Base-by-base conservation (phyloP, 2,329 filamentous ascomycete genomes). In the Grosmannia serpens region DNA sequence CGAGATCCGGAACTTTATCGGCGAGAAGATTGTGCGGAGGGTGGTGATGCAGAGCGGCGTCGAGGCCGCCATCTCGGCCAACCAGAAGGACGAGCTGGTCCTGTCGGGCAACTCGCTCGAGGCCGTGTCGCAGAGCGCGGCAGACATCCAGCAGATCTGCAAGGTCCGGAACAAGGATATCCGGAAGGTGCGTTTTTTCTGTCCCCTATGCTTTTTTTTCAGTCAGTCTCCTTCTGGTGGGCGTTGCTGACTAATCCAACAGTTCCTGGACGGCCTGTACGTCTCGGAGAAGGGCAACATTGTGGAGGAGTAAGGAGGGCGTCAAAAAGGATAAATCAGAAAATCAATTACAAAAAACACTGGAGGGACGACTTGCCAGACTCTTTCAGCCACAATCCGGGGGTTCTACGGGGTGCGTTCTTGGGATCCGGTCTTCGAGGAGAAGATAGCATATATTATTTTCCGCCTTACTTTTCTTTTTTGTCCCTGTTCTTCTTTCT, bases 151-250 rank as follows among this genome's bases (percentile, higher is more conserved):
- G 84, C 94, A 99, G 81, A 91, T 94, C 80, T 99, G 94, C 91
- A 86, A 86, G 80, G 94, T 99, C 78, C 87, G 91, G 78, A 99
- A 99, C 89, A 99, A 99, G 91, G 94, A 99, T 96, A 99, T 99
- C 83, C 91, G 95, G 82, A 96, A 96, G 88, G 88, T 91, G 60
- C 59, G 61, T 29, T 22, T 13, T 41, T 22, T 46, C 20, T 55
- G 4, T 33, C 35, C 17, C 9, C 38, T 57, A n/a, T 22, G n/a
- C n/a, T 44, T 7, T 29, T 44, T 31, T 31, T 3, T 24, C 51
- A 29, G 8, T 11, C 15, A 44, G n/a, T n/a, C n/a, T n/a, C n/a
- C n/a, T n/a, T n/a, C n/a, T n/a, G n/a, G n/a, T n/a, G n/a, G n/a
- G n/a, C n/a, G n/a, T n/a, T n/a, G n/a, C n/a, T n/a, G n/a, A n/a